A percentile compares a stretch with the other conserved stretches of the same genome.
Conservation (phyloP, 2,329 filamentous ascomycete genomes). For the Trichoderma hamatum region DNA sequence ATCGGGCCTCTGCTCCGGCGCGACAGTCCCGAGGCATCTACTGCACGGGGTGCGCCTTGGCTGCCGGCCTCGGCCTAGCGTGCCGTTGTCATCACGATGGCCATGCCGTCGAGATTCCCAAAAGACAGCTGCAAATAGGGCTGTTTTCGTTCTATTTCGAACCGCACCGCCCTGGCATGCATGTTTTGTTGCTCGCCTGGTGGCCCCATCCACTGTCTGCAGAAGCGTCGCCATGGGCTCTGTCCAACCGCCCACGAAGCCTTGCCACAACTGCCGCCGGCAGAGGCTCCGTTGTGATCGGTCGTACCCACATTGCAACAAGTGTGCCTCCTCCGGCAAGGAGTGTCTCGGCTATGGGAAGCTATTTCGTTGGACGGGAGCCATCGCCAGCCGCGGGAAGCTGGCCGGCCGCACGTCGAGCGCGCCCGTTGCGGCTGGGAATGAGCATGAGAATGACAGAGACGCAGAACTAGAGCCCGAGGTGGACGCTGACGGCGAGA, state of each 20-base stretch:
- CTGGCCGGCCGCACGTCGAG: conserved; percentile 45
- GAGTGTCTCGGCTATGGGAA: conserved; percentile 59
- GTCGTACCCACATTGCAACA: conserved; percentile 54
- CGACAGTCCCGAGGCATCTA: not conserved
- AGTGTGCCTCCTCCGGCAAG: conserved; percentile 52
- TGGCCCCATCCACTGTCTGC: conserved; percentile 16
- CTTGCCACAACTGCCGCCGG: conserved; percentile 59
- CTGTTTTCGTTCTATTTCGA: not conserved
- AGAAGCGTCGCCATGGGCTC: conserved; percentile 33
- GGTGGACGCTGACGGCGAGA: conserved; percentile 23
- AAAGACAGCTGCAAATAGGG: not conserved
- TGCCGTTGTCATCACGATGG: conserved; percentile 1
- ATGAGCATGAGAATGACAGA: not conserved
- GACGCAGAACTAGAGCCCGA: conserved; percentile 27
- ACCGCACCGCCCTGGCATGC: conserved; percentile 14
- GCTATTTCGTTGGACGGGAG: conserved; percentile 56
- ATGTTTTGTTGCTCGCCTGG: conserved; percentile 9
- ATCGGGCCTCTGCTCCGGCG: conserved; percentile 16
- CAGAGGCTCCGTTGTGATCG: conserved; percentile 57
- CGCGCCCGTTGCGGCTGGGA: conserved; percentile 1
- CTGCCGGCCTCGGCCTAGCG: conserved; percentile 39
- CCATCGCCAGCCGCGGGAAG: conserved; percentile 49
- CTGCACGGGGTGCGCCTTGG: conserved; percentile 36
- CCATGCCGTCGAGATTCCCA: not conserved
- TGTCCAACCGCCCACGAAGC: conserved; percentile 37